Evolutionary conservation across 2,329 filamentous ascomycete genomes (phyloP), one percentile per base, ranked within the genome.

Genomic region (Xylariales sp.): DNA sequence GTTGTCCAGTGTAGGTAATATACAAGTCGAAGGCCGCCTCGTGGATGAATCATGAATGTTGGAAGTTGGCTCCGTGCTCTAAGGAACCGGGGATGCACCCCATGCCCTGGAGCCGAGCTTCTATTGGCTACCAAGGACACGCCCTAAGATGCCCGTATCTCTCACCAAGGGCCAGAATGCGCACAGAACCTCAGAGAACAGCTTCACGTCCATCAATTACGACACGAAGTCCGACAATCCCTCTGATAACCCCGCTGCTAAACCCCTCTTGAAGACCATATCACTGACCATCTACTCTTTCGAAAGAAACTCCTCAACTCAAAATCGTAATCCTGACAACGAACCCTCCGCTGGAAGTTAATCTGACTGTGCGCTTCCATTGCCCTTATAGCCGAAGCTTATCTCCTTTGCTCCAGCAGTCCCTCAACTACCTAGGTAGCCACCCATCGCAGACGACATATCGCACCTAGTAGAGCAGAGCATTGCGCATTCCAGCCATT

Each of bases 341-440:
- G 8, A 28, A 28, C 12, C 16, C 33, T 11, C 25, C 15, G 14
- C 15, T 27, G 18, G 4, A 25, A 20, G 15, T 27, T 12, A 15
- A 19, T 35, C 20, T 32, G 25, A 33, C 18, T n/a, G n/a, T n/a
- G n/a, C n/a, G n/a, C n/a, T n/a, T n/a, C n/a, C n/a, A n/a, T n/a
- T n/a, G n/a, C 24, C 18, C 20, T 37, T 46, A 49, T 36, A 32
- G 33, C 43, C 43, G 44, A 25, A 9, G 19, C 42, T 45, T 43
- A 45, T 43, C 44, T 37, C 42, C 40, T 40, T 32, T 20, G 29
- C 16, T 31, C 36, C 27, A 12, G 5, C 20, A 20, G 12, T 15
- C 22, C 12, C 12, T 19, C 5, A 16, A 15, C 38, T n/a, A 16
- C 36, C 21, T 19, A 16, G 15, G n/a, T 9, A 31, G n/a, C n/a